A percentile compares a stretch with the other conserved stretches of the same genome.
Evolutionary conservation across 495 filamentous ascomycete species (phyloP).

Genomic region (Penicillium malachiteum): DNA sequence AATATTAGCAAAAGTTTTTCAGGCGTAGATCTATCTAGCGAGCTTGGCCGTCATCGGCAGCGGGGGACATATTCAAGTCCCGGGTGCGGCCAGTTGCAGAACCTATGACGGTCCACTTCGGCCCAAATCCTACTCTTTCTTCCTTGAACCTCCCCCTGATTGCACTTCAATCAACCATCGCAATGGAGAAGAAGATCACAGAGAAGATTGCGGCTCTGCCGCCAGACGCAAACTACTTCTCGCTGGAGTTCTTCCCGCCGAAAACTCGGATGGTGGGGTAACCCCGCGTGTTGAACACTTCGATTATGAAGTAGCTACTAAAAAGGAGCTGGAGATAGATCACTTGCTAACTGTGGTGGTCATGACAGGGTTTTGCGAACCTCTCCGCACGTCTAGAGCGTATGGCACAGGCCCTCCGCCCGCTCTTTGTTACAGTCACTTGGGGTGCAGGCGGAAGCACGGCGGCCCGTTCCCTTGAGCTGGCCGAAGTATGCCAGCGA

Average conservation of each 20-base stretch:
- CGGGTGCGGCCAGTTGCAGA: slow-evolving; percentile 15
- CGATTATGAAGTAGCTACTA: neutral
- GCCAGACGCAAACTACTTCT: slow-evolving; percentile 80
- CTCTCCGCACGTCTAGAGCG: slow-evolving; percentile 89
- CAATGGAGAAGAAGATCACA: slow-evolving; percentile 75
- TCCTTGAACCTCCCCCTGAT: slow-evolving; percentile 15
- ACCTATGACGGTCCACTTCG: slow-evolving; percentile 29
- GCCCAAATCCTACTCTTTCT: slow-evolving; percentile 18
- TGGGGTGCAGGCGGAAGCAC: slow-evolving; percentile 97
- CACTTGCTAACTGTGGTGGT: slow-evolving; percentile 17
- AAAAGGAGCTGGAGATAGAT: neutral
- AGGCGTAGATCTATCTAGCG: slow-evolving; percentile 4
- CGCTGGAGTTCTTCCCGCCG: slow-evolving; percentile 98
- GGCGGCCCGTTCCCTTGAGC: slow-evolving; percentile 81
- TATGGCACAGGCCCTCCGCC: slow-evolving; percentile 86
- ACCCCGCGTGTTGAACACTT: slow-evolving; percentile 20
- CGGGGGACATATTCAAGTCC: slow-evolving; percentile 20
- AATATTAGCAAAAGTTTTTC: neutral
- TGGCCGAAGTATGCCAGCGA: slow-evolving; percentile 93
- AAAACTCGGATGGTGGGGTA: slow-evolving; percentile 81
- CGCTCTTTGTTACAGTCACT: slow-evolving; percentile 94
- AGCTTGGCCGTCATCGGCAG: slow-evolving; percentile 19
- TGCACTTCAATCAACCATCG: slow-evolving; percentile 26
- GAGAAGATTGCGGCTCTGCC: slow-evolving; percentile 94
- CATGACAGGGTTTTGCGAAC: slow-evolving; percentile 75